phyloP scores from a whole-genome alignment of 495 filamentous ascomycete genomes.

The Penicillium egyptiacum region DNA sequence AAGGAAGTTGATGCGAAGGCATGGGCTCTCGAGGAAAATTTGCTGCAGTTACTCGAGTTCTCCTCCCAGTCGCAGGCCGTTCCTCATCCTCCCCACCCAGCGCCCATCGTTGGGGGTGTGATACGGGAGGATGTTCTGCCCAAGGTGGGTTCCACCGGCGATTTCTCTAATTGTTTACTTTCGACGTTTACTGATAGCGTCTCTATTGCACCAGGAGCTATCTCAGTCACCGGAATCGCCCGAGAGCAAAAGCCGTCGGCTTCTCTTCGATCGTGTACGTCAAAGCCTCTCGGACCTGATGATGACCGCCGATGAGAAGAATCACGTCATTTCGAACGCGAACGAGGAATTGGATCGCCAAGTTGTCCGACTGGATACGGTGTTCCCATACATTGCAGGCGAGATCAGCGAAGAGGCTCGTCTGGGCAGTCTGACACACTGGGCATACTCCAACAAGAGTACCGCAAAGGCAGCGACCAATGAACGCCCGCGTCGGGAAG shows the following conservation, averaged over 20 bases:
- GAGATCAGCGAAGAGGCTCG: conserved; percentile 95
- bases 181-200: conserved; percentile 12
- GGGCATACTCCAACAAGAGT: conserved; percentile 90
- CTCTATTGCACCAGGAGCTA: conserved; percentile 27
- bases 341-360: conserved; percentile 87
- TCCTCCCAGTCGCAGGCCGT: conserved; percentile 59
- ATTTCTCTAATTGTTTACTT: background rate
- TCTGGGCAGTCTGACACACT: conserved; percentile 86
- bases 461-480: conserved; percentile 59
- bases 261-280: conserved; percentile 63
- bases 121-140: conserved; percentile 42
- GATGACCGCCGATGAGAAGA: conserved; percentile 90
- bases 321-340: conserved; percentile 87
- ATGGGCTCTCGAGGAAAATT: conserved; percentile 56
- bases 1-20: conserved; percentile 96
- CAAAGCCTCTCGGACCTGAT: conserved; percentile 72
- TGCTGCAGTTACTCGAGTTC: conserved; percentile 67
- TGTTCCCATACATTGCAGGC: conserved; percentile 76
- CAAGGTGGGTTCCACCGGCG: conserved; percentile 24
- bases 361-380: conserved; percentile 74
- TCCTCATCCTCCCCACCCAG: conserved; percentile 38
- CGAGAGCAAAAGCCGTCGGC: conserved; percentile 54
- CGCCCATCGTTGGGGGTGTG: conserved; percentile 42
- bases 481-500: conserved; percentile 75
- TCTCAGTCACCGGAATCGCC: conserved; percentile 35